Evolutionary conservation across 2,329 filamentous ascomycete species (phyloP).

Genomic region (Orbilia brochopaga): DNA sequence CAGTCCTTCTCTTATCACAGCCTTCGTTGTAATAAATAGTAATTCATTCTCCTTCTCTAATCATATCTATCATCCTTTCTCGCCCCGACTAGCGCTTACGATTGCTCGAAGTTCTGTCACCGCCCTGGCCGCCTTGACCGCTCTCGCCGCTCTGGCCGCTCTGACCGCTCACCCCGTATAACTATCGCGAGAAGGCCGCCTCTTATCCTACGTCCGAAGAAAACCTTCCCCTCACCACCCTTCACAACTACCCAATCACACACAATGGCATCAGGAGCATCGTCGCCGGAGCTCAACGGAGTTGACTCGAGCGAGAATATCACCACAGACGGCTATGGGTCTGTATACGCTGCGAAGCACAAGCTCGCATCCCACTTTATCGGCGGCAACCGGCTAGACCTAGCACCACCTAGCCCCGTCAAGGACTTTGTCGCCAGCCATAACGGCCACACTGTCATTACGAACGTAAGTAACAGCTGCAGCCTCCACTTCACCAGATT

Average conservation of each 20-base stretch:
- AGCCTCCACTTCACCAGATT: not conserved
- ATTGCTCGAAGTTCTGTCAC: too few species aligned
- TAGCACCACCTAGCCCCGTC: slow-evolving; percentile 81
- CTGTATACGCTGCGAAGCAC: slow-evolving; percentile 79
- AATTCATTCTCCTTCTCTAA: not conserved
- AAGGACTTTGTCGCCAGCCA: slow-evolving; percentile 93
- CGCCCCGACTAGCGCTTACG: too few species aligned
- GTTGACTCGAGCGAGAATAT: slow-evolving; percentile 19
- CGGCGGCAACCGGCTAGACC: slow-evolving; percentile 84
- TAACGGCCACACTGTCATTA: slow-evolving; percentile 97
- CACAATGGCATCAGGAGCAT: slow-evolving; percentile 57
- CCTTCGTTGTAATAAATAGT: not conserved
- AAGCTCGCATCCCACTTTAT: slow-evolving; percentile 92
- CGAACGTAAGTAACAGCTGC: slow-evolving; percentile 75
- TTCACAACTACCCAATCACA: slow-evolving; percentile 50
- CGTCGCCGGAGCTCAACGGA: slow-evolving; percentile 33
- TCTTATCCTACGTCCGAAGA: too few species aligned
- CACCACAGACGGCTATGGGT: slow-evolving; percentile 63
- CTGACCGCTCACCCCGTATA: too few species aligned
- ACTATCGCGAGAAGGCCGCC: too few species aligned
- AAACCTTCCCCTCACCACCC: not conserved
- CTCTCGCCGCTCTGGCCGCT: too few species aligned
- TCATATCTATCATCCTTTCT: too few species aligned
- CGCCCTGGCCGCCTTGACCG: too few species aligned
- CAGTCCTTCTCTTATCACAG: not conserved